Evolutionary conservation across 139 green algal genomes (phyloP).

Genomic region (Mychonastes homosphaera): DNA sequence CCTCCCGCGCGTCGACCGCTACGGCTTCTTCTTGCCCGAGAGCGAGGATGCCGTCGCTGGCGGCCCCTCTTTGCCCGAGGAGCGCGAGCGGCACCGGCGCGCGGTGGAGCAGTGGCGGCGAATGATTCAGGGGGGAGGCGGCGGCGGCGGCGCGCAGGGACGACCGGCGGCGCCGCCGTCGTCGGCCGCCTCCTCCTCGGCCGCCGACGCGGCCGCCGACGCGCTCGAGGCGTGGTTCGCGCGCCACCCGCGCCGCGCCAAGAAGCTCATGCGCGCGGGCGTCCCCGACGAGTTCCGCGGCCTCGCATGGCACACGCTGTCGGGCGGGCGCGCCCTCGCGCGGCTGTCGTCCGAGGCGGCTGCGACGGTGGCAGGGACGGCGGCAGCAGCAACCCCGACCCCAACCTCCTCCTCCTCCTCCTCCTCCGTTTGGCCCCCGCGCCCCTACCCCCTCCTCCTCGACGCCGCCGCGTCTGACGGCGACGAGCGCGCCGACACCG

Average conservation of each 20-base stretch:
- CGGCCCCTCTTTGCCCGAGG: neutral
- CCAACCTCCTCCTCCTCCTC: too few relatives aligned
- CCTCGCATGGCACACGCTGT: slow-evolving; percentile 52
- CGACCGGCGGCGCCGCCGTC: too few relatives aligned
- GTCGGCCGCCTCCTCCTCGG: too few relatives aligned
- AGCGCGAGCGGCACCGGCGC: slow-evolving; percentile 14
- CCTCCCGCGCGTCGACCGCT: slow-evolving; percentile 19
- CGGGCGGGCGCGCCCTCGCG: slow-evolving; percentile 22
- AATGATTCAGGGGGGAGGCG: too few relatives aligned
- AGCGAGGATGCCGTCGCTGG: neutral
- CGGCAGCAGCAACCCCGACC: too few relatives aligned
- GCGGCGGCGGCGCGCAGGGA: too few relatives aligned
- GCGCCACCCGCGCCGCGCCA: slow-evolving; percentile 33
- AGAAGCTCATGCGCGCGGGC: slow-evolving; percentile 51
- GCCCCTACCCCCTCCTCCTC: too few relatives aligned
- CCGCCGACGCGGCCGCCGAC: too few relatives aligned
- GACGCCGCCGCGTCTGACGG: too few relatives aligned
- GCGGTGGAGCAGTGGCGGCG: slow-evolving; percentile 38
- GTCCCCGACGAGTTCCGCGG: slow-evolving; percentile 49
- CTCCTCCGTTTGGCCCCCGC: too few relatives aligned
- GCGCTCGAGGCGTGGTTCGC: slow-evolving; percentile 29
- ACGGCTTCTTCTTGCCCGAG: slow-evolving; percentile 23
- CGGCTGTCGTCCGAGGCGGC: too few relatives aligned
- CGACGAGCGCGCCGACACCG: slow-evolving; percentile 20
- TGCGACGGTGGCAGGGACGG: too few relatives aligned